These are phyloP conservation scores for Kuraishia hungarica DNA, from an alignment of 805 yeast genomes.

Conservation along the genomic window DNA sequence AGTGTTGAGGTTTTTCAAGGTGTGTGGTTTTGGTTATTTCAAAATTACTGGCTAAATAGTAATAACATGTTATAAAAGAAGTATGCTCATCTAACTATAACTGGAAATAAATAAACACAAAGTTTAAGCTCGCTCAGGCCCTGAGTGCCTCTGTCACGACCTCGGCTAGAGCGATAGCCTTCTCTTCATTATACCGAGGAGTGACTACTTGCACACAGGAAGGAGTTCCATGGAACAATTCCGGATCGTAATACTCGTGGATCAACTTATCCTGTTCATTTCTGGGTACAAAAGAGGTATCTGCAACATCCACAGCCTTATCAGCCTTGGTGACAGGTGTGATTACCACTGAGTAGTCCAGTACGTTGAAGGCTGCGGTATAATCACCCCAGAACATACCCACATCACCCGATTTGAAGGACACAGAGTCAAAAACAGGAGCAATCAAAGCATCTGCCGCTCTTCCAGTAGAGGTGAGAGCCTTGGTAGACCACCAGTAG, in stretches of 20 bases:
- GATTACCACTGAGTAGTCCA: slow-evolving; percentile 39
- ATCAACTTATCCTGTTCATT: slow-evolving; percentile 36
- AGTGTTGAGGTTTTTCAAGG: background rate
- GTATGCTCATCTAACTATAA: too few relatives aligned
- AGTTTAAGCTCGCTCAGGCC: background rate
- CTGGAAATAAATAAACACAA: too few relatives aligned
- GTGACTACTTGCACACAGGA: slow-evolving; percentile 48
- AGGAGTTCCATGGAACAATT: slow-evolving; percentile 40
- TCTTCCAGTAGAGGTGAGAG: slow-evolving; percentile 24
- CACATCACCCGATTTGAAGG: slow-evolving; percentile 33
- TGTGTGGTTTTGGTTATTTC: background rate
- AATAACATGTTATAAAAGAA: too few relatives aligned
- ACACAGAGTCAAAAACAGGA: slow-evolving; percentile 34
- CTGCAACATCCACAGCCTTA: slow-evolving; percentile 20
- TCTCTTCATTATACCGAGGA: slow-evolving; percentile 50
- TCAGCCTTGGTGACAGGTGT: slow-evolving; percentile 36
- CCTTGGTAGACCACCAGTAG: slow-evolving; percentile 26
- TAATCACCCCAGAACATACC: slow-evolving; percentile 35
- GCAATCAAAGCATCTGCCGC: slow-evolving; percentile 41
- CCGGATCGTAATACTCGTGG: slow-evolving; percentile 37
- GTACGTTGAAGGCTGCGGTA: slow-evolving; percentile 44
- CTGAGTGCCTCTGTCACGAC: slow-evolving; percentile 19
- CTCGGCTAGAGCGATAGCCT: slow-evolving; percentile 31
- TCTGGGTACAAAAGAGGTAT: slow-evolving; percentile 16
- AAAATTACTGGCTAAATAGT: background rate